Percentiles rank a stretch among this genome's conserved stretches.
Evolutionary conservation across 2,329 filamentous ascomycete genomes (phyloP).

Genomic region (Penicillium brasilianum): DNA sequence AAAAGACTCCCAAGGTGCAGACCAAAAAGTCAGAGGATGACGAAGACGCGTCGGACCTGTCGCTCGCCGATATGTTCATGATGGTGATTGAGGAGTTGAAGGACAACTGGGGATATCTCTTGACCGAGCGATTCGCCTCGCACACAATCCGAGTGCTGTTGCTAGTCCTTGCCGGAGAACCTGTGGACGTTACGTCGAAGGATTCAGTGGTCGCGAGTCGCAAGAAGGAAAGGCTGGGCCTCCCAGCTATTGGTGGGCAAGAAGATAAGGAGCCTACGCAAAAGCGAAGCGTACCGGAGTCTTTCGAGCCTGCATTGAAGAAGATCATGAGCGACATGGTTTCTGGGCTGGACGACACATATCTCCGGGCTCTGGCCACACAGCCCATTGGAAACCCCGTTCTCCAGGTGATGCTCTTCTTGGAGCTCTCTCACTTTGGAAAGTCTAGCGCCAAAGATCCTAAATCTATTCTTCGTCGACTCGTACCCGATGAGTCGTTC

Average conservation of each 20-base stretch:
- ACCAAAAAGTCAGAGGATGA: conserved; percentile 51
- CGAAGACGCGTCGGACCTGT: conserved; percentile 56
- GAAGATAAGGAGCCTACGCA: conserved; percentile 57
- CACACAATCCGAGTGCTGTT: conserved; percentile 87
- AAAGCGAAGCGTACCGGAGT: conserved; percentile 69
- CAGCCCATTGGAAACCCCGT: conserved; percentile 92
- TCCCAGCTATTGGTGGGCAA: conserved; percentile 57
- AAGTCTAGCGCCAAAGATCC: conserved; percentile 69
- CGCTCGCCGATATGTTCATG: conserved; percentile 86
- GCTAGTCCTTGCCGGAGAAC: conserved; percentile 80
- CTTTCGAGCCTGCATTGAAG: conserved; percentile 75
- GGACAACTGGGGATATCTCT: conserved; percentile 76
- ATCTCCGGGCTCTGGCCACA: conserved; percentile 80
- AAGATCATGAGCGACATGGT: conserved; percentile 83
- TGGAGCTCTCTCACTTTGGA: conserved; percentile 78
- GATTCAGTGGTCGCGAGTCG: conserved; percentile 85
- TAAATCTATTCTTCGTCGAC: conserved; percentile 72
- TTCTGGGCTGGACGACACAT: conserved; percentile 74
- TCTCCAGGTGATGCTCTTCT: conserved; percentile 84
- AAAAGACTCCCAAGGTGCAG: conserved; percentile 65
- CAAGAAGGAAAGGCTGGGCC: conserved; percentile 83
- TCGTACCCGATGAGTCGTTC: conserved; percentile 80
- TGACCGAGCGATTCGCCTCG: conserved; percentile 88
- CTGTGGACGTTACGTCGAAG: conserved; percentile 71
- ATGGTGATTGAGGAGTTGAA: conserved; percentile 86